These are phyloP conservation scores for Scenedesmus sp. DNA, from an alignment of 163 green algal species.

Conservation along the genomic window DNA sequence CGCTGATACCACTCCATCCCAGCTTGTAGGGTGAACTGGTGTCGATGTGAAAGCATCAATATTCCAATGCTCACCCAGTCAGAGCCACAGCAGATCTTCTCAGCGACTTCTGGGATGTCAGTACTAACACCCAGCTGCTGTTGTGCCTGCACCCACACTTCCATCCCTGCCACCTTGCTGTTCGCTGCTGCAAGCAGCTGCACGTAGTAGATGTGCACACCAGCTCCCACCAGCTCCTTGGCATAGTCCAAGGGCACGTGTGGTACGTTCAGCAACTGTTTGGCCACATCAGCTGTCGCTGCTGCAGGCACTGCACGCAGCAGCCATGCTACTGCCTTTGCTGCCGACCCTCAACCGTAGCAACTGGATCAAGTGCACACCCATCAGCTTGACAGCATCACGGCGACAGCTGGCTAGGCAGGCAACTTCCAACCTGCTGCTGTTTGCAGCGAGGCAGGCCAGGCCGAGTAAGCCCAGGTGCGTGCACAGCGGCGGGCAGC, in stretches of 20 bases:
- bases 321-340: background rate
- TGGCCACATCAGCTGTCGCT: background rate
- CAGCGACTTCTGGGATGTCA: background rate
- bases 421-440: background rate
- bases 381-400: background rate
- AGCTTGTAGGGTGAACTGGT: too few species aligned
- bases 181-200: background rate
- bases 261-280: background rate
- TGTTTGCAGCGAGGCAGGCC: background rate
- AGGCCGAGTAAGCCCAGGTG: background rate
- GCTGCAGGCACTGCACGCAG: background rate
- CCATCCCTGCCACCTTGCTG: background rate
- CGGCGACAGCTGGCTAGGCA: background rate
- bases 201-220: background rate
- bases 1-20: too few species aligned
- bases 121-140: background rate
- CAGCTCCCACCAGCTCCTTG: background rate
- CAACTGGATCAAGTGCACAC: too few species aligned
- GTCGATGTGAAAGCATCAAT: too few species aligned
- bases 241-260: background rate
- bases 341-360: too few species aligned
- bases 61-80: background rate
- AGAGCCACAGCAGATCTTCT: background rate
- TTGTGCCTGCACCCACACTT: background rate
- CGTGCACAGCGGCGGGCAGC: background rate